Conservation (phyloP, 1,139 yeast genomes). For the Saccharomycopsis hybrid region DNA sequence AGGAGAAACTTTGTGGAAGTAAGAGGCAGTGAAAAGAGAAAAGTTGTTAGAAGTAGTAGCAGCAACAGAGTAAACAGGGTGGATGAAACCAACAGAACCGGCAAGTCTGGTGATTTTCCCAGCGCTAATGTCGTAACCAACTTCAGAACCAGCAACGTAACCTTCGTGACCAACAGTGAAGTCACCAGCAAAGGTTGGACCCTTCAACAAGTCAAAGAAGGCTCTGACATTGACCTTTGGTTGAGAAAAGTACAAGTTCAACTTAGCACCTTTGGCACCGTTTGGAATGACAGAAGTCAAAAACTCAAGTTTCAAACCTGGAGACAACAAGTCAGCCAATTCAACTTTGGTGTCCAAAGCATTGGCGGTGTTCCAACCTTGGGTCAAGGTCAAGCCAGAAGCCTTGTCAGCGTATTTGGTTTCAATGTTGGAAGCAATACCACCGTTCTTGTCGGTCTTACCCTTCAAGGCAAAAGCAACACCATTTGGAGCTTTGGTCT, state of each 20-base stretch:
- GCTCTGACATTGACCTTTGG: constrained; percentile 92
- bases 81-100: constrained; percentile 89
- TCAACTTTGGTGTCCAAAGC: constrained; percentile 89
- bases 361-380: constrained; percentile 97
- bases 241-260: constrained; percentile 88
- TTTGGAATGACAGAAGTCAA: constrained; percentile 85
- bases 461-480: constrained; percentile 94
- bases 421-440: constrained; percentile 85
- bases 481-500: constrained; percentile 94
- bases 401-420: constrained; percentile 92
- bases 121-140: constrained; percentile 89
- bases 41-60: constrained; percentile 86
- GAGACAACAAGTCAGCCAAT: constrained; percentile 84
- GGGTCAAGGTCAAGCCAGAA: constrained; percentile 88
- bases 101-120: constrained; percentile 94
- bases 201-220: constrained; percentile 90
- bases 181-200: constrained; percentile 93
- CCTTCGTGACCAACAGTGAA: constrained; percentile 94
- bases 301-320: constrained; percentile 92
- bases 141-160: constrained; percentile 94
- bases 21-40: constrained; percentile 88
- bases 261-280: constrained; percentile 82
- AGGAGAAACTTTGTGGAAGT: constrained; percentile 93
- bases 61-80: constrained; percentile 82
- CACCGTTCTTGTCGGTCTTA: constrained; percentile 75